These are phyloP conservation scores for Phytopythium mirpurense DNA, from an alignment of 352 stramenopile species.

Conservation along the genomic window DNA sequence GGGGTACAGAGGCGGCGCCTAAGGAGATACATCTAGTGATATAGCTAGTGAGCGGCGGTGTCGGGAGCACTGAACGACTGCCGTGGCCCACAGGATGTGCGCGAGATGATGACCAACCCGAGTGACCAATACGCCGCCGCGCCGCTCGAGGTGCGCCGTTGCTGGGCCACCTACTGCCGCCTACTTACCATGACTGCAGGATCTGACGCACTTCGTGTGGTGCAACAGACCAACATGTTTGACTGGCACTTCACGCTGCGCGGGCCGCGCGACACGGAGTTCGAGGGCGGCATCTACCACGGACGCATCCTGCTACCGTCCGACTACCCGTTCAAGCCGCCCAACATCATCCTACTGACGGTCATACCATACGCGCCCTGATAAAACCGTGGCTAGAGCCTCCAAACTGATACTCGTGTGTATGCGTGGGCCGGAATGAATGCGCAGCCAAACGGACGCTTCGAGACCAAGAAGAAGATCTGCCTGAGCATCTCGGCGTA, in stretches of 20 bases:
- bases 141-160: constrained; percentile 67
- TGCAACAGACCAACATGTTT: constrained; percentile 80
- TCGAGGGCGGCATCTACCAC: constrained; percentile 97
- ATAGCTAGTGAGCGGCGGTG: too few relatives aligned
- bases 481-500: constrained; percentile 97
- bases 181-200: too few relatives aligned
- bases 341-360: constrained; percentile 97
- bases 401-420: constrained; percentile 2
- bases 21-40: too few relatives aligned
- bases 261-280: constrained; percentile 94
- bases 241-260: constrained; percentile 98
- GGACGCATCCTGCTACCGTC: constrained; percentile 94
- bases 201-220: too few relatives aligned
- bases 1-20: constrained; percentile 32
- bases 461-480: constrained; percentile 98
- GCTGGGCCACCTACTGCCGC: too few relatives aligned
- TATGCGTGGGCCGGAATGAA: too few relatives aligned
- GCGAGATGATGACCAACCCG: constrained; percentile 85
- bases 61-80: too few relatives aligned
- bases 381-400: constrained; percentile 6
- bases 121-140: constrained; percentile 78
- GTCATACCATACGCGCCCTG: constrained; percentile 25
- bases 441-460: constrained; percentile 93
- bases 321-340: constrained; percentile 96
- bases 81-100: constrained; percentile 84